Conservation (phyloP, 2,329 filamentous ascomycete genomes). For the Epichloe sylvatica region DNA sequence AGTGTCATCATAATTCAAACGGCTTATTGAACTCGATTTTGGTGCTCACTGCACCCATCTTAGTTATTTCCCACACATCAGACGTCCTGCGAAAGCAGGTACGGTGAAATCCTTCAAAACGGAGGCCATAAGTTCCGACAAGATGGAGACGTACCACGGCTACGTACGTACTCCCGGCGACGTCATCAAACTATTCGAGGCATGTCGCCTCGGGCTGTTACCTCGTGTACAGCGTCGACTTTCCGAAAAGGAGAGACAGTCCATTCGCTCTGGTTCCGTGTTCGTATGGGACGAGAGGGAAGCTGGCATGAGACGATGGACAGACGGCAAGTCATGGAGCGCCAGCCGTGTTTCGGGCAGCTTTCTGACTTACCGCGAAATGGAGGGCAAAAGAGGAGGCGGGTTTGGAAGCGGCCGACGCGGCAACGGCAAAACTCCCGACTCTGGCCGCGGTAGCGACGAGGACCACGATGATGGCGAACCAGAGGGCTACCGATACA, state of each 20-base stretch:
- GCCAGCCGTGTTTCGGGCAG: slow-evolving; percentile 94
- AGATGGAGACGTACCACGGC: slow-evolving; percentile 94
- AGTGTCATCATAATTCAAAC: background rate
- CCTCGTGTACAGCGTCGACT: slow-evolving; percentile 84
- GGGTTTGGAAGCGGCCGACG: slow-evolving; percentile 48
- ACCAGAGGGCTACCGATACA: slow-evolving; percentile 85
- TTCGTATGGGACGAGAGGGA: slow-evolving; percentile 99
- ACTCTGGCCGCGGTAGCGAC: slow-evolving; percentile 67
- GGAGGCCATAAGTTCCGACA: slow-evolving; percentile 15
- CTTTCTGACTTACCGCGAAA: slow-evolving; percentile 93
- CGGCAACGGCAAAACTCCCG: slow-evolving; percentile 62
- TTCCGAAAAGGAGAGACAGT: slow-evolving; percentile 93
- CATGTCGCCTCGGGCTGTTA: slow-evolving; percentile 75
- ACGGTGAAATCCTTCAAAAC: slow-evolving; percentile 9
- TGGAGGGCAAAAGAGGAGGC: slow-evolving; percentile 94
- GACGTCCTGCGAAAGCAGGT: slow-evolving; percentile 10
- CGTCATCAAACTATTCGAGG: slow-evolving; percentile 97
- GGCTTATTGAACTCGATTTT: background rate
- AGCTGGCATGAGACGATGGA: slow-evolving; percentile 96
- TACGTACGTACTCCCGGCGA: slow-evolving; percentile 91
- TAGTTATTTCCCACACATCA: background rate
- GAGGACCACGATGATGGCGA: slow-evolving; percentile 76
- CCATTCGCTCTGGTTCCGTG: slow-evolving; percentile 89
- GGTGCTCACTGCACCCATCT: background rate
- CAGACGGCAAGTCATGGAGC: slow-evolving; percentile 97